Evolutionary conservation across 1,284 basidiomycete genomes (phyloP).

Genomic region (Neonothopanus nambi): DNA sequence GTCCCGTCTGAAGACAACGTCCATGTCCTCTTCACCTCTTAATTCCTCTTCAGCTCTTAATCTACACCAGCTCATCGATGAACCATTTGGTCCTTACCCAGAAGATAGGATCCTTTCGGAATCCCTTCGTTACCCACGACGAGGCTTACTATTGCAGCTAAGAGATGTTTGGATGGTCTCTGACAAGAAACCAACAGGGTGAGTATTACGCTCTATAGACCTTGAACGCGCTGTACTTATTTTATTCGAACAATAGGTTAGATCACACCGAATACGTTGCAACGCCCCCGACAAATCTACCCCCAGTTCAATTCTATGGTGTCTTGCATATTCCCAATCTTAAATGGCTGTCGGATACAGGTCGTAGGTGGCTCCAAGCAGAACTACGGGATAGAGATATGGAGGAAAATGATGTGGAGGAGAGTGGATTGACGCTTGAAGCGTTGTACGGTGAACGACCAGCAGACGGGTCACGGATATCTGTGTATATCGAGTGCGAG

Average conservation of each 20-base stretch:
- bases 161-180: slow-evolving; percentile 6
- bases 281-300: neutral
- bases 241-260: neutral
- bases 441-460: slow-evolving; percentile 31
- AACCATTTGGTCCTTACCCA: slow-evolving; percentile 12
- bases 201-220: neutral
- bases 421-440: slow-evolving; percentile 34
- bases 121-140: neutral
- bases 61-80: slow-evolving; percentile 28
- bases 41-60: too few species aligned
- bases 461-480: slow-evolving; percentile 29
- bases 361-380: slow-evolving; percentile 35
- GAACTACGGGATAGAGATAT: slow-evolving; percentile 43
- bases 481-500: slow-evolving; percentile 39
- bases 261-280: slow-evolving; percentile 8
- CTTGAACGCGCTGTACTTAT: neutral
- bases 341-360: slow-evolving; percentile 47
- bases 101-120: neutral
- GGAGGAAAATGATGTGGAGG: slow-evolving; percentile 23
- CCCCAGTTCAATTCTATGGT: slow-evolving; percentile 45
- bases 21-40: too few species aligned
- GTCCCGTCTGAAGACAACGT: too few species aligned
- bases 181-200: slow-evolving; percentile 4
- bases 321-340: slow-evolving; percentile 42
- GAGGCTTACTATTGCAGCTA: neutral